Conservation (phyloP, 2,329 filamentous ascomycete genomes). For the Aureobasidium sp. region DNA sequence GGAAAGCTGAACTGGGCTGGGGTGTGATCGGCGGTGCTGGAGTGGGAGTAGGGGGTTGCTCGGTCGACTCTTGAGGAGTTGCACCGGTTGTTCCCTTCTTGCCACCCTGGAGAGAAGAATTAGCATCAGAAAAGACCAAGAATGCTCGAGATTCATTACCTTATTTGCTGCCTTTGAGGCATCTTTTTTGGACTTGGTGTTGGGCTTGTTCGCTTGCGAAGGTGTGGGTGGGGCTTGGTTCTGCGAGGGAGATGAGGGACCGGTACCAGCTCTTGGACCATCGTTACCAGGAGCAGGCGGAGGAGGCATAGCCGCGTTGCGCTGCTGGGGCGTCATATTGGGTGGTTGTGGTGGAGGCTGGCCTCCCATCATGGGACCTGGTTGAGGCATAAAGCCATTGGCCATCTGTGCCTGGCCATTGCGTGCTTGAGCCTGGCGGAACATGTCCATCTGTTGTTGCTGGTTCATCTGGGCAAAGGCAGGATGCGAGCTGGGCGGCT, state of each 20-base stretch:
- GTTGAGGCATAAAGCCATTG: conserved; percentile 30
- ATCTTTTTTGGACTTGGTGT: conserved; percentile 66
- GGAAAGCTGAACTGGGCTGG: conserved; percentile 32
- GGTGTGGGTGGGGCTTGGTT: conserved; percentile 63
- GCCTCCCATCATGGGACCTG: conserved; percentile 32
- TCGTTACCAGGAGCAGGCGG: conserved; percentile 38
- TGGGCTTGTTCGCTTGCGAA: conserved; percentile 61
- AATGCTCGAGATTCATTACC: not conserved
- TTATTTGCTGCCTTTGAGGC: conserved; percentile 39
- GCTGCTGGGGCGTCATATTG: conserved; percentile 63
- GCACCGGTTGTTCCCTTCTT: conserved; percentile 33
- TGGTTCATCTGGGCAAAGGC: conserved; percentile 49
- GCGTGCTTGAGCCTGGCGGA: conserved; percentile 24
- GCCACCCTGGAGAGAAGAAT: conserved; percentile 17
- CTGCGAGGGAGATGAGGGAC: conserved; percentile 40
- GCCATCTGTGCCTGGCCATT: conserved; percentile 27
- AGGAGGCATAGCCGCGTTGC: conserved; percentile 49
- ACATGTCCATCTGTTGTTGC: conserved; percentile 40
- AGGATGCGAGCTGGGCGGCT: conserved; percentile 60
- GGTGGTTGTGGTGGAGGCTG: conserved; percentile 42
- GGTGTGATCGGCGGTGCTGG: conserved; percentile 42
- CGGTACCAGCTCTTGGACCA: conserved; percentile 25
- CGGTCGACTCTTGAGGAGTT: conserved; percentile 34
- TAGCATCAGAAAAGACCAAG: not conserved
- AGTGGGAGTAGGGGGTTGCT: conserved; percentile 40